phyloP scores from a whole-genome alignment of 2,329 filamentous ascomycete species.

The Sclerotiophoma versabilis region DNA sequence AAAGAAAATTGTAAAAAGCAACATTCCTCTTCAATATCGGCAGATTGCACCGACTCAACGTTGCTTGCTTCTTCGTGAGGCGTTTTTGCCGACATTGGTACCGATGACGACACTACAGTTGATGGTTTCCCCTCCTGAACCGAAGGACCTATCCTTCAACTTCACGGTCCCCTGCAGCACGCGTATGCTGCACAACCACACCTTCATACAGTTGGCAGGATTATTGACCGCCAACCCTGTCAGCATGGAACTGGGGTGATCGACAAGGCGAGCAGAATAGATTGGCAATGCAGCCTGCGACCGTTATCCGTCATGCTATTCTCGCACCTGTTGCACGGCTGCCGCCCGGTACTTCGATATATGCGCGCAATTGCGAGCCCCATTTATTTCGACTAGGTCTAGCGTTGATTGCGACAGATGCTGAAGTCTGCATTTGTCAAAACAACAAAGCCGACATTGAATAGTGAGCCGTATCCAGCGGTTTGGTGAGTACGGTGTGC shows the following conservation, averaged over 20 bases:
- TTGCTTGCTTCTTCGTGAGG: neutral
- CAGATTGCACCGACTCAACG: neutral
- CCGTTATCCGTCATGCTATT: slow-evolving; percentile 14
- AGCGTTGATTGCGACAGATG: neutral
- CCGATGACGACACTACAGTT: neutral
- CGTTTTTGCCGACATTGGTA: neutral
- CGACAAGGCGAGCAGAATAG: slow-evolving; percentile 4
- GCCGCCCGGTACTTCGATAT: slow-evolving; percentile 4
- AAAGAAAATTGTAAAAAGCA: slow-evolving; percentile 2
- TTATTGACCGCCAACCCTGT: neutral
- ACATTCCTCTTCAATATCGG: neutral
- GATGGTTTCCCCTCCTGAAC: neutral
- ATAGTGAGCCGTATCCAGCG: neutral
- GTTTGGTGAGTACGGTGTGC: neutral
- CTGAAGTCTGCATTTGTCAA: slow-evolving; percentile 4
- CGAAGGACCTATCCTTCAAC: neutral
- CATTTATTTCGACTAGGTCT: neutral
- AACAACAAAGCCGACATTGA: neutral
- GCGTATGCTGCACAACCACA: slow-evolving; percentile 15
- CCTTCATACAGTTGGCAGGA: neutral
- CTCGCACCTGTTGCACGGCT: slow-evolving; percentile 9
- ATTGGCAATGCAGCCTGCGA: slow-evolving; percentile 4
- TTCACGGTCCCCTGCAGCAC: slow-evolving; percentile 3
- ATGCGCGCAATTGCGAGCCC: slow-evolving; percentile 10
- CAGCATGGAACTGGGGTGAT: neutral